Evolutionary conservation across 768 basidiomycete species (phyloP), one percentile per base, ranked within the genome.

Genomic region (Suillus lakei): DNA sequence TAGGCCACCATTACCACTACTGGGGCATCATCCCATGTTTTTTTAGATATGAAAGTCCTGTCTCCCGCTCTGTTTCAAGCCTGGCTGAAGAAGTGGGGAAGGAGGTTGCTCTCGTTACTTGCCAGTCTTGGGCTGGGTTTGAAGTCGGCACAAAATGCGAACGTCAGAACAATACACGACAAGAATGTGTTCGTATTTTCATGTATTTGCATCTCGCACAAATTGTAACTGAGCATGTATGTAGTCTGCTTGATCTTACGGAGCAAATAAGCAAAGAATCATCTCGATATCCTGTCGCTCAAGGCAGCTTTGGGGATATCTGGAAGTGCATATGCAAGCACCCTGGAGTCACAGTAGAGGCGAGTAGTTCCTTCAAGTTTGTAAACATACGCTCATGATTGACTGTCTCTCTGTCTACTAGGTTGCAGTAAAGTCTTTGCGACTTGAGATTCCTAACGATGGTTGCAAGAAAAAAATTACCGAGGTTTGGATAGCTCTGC

Each of bases 271-370:
- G 55, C 36, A 58, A 58, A 9, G 55, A 38, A 10, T 26, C 15
- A 23, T 56, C 55, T 23, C 55, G 36, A 38, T 58, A 58, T 16
- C 55, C 55, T 15, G 36, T 58, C 36, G 55, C 55, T 2, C 55
- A 58, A 26, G 74, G 74, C 4, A 46, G 10, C 15, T 76, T 67
- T 30, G 74, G 67, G 36, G 72, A 77, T 50, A 51, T 75, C 16
- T 75, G 74, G 74, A 65, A 75, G 54, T 77, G 74, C 15, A 65
- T 30, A 26, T 23, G n/a, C 9, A 38, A 38, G 15, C 36, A 26
- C 23, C 36, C 55, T 38, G 23, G 9, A 38, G 26, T 48, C 23
- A 48, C 46, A 6, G 46, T 48, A n/a, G 43, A 44, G 21, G 53
- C 18, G 8, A 43, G 46, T 56, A 8, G 6, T 13, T 36, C n/a